A percentile compares a stretch with the other conserved stretches of the same genome.
phyloP scores from a whole-genome alignment of 2,329 filamentous ascomycete genomes.

The Aspergillus neotritici region DNA sequence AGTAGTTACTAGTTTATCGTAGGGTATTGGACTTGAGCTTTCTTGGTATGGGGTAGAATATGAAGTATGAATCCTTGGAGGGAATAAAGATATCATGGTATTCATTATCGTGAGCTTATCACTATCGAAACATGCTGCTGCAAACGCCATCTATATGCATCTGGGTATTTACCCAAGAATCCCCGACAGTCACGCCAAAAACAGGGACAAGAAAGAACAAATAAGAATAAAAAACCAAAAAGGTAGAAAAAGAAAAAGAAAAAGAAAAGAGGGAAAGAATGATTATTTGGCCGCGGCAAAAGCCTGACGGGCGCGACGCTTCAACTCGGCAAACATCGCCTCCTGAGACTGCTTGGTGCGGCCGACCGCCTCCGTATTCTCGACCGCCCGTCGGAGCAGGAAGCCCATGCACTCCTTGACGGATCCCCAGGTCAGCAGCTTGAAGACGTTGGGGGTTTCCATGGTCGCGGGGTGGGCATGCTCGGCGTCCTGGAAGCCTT shows the following conservation, averaged over 20 bases:
- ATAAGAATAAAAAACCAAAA: slow-evolving; percentile 2
- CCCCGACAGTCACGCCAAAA: slow-evolving; percentile 8
- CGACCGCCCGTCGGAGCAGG: slow-evolving; percentile 59
- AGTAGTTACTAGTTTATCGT: too few species aligned
- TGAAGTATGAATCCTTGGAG: not conserved
- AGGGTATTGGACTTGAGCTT: too few species aligned
- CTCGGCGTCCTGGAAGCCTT: slow-evolving; percentile 33
- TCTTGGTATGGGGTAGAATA: too few species aligned
- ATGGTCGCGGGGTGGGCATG: slow-evolving; percentile 20
- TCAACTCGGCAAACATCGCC: slow-evolving; percentile 33
- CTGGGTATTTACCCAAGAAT: slow-evolving; percentile 9
- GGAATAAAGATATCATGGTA: too few species aligned
- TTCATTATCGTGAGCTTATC: slow-evolving; percentile 16
- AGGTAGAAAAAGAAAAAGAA: slow-evolving; percentile 3
- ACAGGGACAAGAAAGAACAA: slow-evolving; percentile 4
- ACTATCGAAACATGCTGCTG: not conserved
- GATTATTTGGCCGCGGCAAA: slow-evolving; percentile 20
- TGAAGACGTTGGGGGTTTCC: slow-evolving; percentile 48
- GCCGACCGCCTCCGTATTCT: slow-evolving; percentile 62
- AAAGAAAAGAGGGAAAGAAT: not conserved
- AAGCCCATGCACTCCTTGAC: slow-evolving; percentile 58
- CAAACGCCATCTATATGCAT: slow-evolving; percentile 27
- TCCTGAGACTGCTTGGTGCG: slow-evolving; percentile 45
- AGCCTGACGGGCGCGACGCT: slow-evolving; percentile 24
- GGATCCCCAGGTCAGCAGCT: slow-evolving; percentile 56